Base-by-base conservation (phyloP, 2,329 filamentous ascomycete species). In the Pseudocercospora fuligena region DNA sequence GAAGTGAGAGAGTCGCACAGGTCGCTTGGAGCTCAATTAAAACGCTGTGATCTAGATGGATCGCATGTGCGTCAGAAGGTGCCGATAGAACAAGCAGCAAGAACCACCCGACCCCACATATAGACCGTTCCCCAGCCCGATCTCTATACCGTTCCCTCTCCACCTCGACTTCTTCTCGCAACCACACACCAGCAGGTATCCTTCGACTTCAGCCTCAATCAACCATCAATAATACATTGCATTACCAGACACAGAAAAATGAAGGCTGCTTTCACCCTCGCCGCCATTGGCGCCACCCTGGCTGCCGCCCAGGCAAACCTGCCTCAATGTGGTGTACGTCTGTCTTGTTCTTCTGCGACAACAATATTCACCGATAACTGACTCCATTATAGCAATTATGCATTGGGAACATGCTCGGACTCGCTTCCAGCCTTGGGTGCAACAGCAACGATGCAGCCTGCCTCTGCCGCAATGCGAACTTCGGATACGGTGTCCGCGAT, bases 401-500 rank as follows among this genome's bases (percentile, higher is more conserved):
- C 70, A 73, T 79, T 68, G 70, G 66, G 68, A 77, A 78, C 76
- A 79, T 80, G 78, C 64, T 77, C 63, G 66, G 61, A 43, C 71
- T 76, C 49, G 77, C 76, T 29, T 59, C 61, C 56, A 58, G 66
- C 14, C 72, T 79, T 64, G 74, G 74, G 63, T 80, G 78, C 73
- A 27, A 33, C 29, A 53, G 36, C 16, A 72, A 72, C 67, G 74
- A 80, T 69, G 71, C 74, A 23, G 67, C 66, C 27, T 80, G 78
- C 75, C 76, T 77, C 70, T 80, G 78, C 76, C 66, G 64, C 53
- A 71, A 76, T 63, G 71, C 70, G 47, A 67, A 76, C 66, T 80
- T 79, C 69, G 77, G 77, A 65, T 78, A 76, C 69, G 78, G 78
- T 69, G 73, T 80, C 27, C 77, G 78, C 61, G 78, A 80, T 69